These are phyloP conservation scores for Cocos nucifera DNA, from an alignment of 176 grass and related monocot species.

Conservation along the genomic window DNA sequence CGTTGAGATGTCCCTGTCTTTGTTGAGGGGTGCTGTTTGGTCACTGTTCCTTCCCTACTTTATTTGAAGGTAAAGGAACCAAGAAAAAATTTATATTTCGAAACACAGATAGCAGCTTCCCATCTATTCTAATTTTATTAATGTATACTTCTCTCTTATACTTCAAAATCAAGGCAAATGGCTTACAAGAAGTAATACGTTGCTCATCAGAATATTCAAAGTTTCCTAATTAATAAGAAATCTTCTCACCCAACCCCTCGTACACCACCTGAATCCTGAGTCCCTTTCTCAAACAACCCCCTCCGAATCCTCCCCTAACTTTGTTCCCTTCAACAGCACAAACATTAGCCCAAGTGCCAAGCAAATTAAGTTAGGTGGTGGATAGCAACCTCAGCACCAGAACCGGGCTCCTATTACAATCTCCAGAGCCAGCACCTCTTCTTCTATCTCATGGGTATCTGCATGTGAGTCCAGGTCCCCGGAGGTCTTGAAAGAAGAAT, in stretches of 20 bases:
- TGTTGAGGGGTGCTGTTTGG: slow-evolving; percentile 7
- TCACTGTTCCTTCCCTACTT: slow-evolving; percentile 13
- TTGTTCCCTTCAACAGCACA: background rate
- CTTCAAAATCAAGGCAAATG: slow-evolving; percentile 9
- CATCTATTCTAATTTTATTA: slow-evolving; percentile 7
- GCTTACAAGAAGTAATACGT: background rate
- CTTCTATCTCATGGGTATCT: background rate
- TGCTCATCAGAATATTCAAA: too few relatives aligned
- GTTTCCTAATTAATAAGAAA: background rate
- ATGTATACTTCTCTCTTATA: background rate
- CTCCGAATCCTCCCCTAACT: background rate
- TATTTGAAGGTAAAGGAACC: slow-evolving; percentile 28
- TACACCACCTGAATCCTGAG: background rate
- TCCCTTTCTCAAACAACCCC: slow-evolving; percentile 15
- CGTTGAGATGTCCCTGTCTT: slow-evolving; percentile 17
- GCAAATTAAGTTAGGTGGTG: slow-evolving; percentile 18
- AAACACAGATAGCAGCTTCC: slow-evolving; percentile 14
- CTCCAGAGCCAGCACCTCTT: background rate
- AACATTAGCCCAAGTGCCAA: slow-evolving; percentile 18
- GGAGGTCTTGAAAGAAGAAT: background rate
- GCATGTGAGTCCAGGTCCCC: background rate
- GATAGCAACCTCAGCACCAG: slow-evolving; percentile 23
- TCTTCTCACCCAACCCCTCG: background rate
- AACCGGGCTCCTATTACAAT: slow-evolving; percentile 14
- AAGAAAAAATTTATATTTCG: background rate